Percentiles rank a stretch among this genome's conserved stretches.
Conservation (phyloP, 1,284 basidiomycete genomes). For the Irpex sp. region DNA sequence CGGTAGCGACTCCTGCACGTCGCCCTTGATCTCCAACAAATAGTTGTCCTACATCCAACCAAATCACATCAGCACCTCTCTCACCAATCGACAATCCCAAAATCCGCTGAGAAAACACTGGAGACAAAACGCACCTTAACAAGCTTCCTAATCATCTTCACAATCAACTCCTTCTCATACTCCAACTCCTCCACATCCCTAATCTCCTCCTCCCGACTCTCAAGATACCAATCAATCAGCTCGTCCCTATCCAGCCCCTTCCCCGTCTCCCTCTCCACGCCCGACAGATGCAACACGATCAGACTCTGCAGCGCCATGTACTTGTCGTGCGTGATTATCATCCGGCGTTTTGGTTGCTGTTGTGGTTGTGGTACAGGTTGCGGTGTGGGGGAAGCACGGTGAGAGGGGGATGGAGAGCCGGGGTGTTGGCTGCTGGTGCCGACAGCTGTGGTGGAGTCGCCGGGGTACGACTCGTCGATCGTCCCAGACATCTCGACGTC, state of each 20-base stretch:
- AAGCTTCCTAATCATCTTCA: slow-evolving; percentile 85
- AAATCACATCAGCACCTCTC: not conserved
- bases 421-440: slow-evolving; percentile 18
- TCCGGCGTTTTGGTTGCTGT: slow-evolving; percentile 65
- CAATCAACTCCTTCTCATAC: slow-evolving; percentile 85
- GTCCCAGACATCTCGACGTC: slow-evolving; percentile 63
- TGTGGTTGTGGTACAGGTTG: slow-evolving; percentile 22
- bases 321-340: slow-evolving; percentile 93
- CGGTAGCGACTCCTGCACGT: slow-evolving; percentile 73
- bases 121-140: slow-evolving; percentile 79
- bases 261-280: slow-evolving; percentile 72
- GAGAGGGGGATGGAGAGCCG: slow-evolving; percentile 17
- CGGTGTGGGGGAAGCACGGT: slow-evolving; percentile 29
- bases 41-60: slow-evolving; percentile 70
- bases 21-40: slow-evolving; percentile 77
- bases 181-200: slow-evolving; percentile 88
- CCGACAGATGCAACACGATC: slow-evolving; percentile 78
- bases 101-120: too few relatives aligned
- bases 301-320: slow-evolving; percentile 90
- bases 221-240: slow-evolving; percentile 95
- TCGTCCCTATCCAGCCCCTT: slow-evolving; percentile 84
- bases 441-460: slow-evolving; percentile 32
- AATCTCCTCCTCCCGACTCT: slow-evolving; percentile 81
- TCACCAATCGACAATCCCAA: too few relatives aligned
- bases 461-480: slow-evolving; percentile 51